A percentile compares a stretch with the other conserved stretches of the same genome.
phyloP scores from a whole-genome alignment of 1,284 basidiomycete species.

The Wallemia mellicola region DNA sequence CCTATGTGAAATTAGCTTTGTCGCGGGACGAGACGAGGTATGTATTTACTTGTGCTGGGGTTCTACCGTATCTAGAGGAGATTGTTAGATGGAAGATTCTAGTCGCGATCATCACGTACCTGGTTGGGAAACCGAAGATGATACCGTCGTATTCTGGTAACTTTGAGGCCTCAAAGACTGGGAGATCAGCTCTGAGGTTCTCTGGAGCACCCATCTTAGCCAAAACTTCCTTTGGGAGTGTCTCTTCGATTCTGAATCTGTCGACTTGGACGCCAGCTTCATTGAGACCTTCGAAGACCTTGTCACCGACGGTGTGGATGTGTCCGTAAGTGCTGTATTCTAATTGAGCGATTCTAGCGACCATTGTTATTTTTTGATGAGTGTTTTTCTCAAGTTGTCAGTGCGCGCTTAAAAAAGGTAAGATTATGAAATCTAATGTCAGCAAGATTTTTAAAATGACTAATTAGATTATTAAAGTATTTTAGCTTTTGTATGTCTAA shows the following conservation, averaged over 20 bases:
- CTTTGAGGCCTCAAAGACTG: not conserved
- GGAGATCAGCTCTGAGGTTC: slow-evolving; percentile 22
- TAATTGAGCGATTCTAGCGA: not conserved
- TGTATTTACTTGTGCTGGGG: slow-evolving; percentile 20
- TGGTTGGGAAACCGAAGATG: slow-evolving; percentile 41
- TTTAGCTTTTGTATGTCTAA: too few relatives aligned
- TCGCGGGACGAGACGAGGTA: too few relatives aligned
- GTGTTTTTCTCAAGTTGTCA: not conserved
- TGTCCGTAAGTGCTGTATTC: not conserved
- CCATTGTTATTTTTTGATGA: not conserved
- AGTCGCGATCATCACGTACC: too few relatives aligned
- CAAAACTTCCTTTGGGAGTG: slow-evolving; percentile 45
- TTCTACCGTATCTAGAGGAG: slow-evolving; percentile 26
- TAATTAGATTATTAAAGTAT: too few relatives aligned
- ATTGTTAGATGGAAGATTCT: too few relatives aligned
- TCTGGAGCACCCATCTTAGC: slow-evolving; percentile 41
- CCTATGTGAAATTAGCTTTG: too few relatives aligned
- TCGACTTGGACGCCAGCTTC: slow-evolving; percentile 1
- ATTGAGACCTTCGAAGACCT: not conserved
- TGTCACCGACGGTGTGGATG: not conserved
- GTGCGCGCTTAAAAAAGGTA: too few relatives aligned
- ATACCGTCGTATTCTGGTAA: slow-evolving; percentile 16
- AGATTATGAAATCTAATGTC: too few relatives aligned
- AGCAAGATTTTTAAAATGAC: too few relatives aligned
- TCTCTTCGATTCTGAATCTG: slow-evolving; percentile 38